Evolutionary conservation across 2,329 filamentous ascomycete species (phyloP).

Genomic region (Chrysoporthe puriensis): DNA sequence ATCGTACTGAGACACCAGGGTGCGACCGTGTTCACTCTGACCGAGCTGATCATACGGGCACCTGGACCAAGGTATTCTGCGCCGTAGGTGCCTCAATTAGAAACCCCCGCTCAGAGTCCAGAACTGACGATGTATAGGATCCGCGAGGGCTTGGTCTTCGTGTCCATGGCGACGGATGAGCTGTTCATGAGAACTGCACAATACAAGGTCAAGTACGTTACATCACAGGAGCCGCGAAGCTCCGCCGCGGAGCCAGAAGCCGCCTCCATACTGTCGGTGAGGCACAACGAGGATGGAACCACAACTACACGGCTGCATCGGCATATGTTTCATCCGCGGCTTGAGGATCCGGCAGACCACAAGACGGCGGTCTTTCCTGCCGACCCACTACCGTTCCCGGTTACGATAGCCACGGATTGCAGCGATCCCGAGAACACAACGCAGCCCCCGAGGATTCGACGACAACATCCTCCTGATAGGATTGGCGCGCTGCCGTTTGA

Average conservation of each 20-base stretch:
- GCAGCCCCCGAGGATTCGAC: constrained; percentile 33
- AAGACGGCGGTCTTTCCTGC: constrained; percentile 27
- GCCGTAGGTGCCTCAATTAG: constrained; percentile 64
- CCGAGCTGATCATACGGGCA: constrained; percentile 86
- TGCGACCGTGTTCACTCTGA: constrained; percentile 77
- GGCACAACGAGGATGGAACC: constrained; percentile 56
- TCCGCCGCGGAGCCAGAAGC: constrained; percentile 28
- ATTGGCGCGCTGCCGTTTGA: constrained; percentile 61
- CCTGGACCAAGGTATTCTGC: constrained; percentile 81
- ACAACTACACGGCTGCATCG: constrained; percentile 49
- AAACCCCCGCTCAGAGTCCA: too few relatives aligned
- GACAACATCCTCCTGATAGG: constrained; percentile 50
- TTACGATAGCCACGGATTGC: constrained; percentile 51
- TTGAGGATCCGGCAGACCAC: constrained; percentile 47
- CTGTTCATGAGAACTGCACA: constrained; percentile 72
- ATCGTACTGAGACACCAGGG: constrained; percentile 82
- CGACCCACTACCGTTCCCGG: constrained; percentile 22
- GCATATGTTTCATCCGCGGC: constrained; percentile 45
- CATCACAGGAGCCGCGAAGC: constrained; percentile 33
- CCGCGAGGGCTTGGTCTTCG: constrained; percentile 89
- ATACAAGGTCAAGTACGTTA: constrained; percentile 72
- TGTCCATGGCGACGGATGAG: constrained; percentile 83
- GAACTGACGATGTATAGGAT: constrained; percentile 57
- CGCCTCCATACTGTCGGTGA: constrained; percentile 53
- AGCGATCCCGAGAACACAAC: constrained; percentile 61